phyloP scores from a whole-genome alignment of 1,284 basidiomycete species.

The Phlebopus sp. region DNA sequence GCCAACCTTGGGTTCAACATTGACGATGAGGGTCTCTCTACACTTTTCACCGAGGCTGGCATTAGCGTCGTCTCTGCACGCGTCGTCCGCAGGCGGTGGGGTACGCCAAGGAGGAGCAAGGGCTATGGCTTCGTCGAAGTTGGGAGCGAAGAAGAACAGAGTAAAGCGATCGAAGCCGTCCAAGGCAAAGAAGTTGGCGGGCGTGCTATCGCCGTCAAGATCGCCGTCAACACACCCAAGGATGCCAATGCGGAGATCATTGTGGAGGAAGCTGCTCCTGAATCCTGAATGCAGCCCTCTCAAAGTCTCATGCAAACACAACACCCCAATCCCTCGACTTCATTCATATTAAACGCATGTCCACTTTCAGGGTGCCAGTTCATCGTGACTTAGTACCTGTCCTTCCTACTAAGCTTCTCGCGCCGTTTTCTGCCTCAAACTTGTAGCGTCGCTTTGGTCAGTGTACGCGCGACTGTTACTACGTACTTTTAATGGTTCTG shows the following conservation, averaged over 20 bases:
- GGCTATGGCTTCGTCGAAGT: conserved; percentile 95
- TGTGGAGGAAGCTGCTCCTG: conserved; percentile 14
- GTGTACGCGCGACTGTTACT: conserved; percentile 33
- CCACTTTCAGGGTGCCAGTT: conserved; percentile 16
- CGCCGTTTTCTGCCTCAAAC: conserved; percentile 42
- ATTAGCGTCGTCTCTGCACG: conserved; percentile 81
- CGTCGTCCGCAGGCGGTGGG: conserved; percentile 81
- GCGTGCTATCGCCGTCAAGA: conserved; percentile 80
- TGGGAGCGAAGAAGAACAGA: conserved; percentile 77
- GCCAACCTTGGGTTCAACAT: conserved; percentile 93
- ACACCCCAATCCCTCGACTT: conserved; percentile 26
- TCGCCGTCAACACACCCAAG: conserved; percentile 71
- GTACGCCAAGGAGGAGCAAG: conserved; percentile 79
- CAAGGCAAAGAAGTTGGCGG: conserved; percentile 82
- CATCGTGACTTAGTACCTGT: conserved; percentile 35
- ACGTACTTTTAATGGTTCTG: conserved; percentile 32
- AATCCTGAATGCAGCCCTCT: conserved; percentile 16
- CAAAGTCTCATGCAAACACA: conserved; percentile 9
- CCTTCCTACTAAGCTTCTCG: conserved; percentile 31
- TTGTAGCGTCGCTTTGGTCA: conserved; percentile 40
- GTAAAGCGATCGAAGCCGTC: conserved; percentile 79
- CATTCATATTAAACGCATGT: conserved; percentile 31
- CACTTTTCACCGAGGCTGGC: conserved; percentile 80
- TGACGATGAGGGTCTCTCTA: conserved; percentile 73
- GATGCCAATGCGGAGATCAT: conserved; percentile 39